phyloP scores from a whole-genome alignment of 495 filamentous ascomycete species.

The Hypoxylon intermedium region DNA sequence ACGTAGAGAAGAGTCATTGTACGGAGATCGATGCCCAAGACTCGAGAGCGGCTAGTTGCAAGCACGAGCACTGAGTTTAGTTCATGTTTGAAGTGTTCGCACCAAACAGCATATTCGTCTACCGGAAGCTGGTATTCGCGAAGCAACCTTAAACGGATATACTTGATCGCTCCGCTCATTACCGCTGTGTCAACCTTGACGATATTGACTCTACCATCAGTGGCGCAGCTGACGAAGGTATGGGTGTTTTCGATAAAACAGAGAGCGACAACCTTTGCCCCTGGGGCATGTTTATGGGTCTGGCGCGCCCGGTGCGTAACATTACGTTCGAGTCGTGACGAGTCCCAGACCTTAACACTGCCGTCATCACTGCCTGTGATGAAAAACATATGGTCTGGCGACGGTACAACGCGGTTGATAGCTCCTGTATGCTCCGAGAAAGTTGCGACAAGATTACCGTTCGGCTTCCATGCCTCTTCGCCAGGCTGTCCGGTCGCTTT shows the following conservation, averaged over 20 bases:
- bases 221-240: constrained; percentile 86
- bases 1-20: constrained; percentile 83
- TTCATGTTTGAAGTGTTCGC: constrained; percentile 88
- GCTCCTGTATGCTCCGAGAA: constrained; percentile 87
- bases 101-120: constrained; percentile 84
- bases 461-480: constrained; percentile 78
- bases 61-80: constrained; percentile 79
- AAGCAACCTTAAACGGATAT: constrained; percentile 76
- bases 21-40: constrained; percentile 86
- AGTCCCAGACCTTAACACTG: constrained; percentile 92
- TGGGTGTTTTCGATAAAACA: constrained; percentile 95
- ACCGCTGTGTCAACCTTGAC: constrained; percentile 81
- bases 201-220: constrained; percentile 88
- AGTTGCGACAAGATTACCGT: constrained; percentile 80
- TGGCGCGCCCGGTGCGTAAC: constrained; percentile 86
- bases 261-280: constrained; percentile 76
- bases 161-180: constrained; percentile 66
- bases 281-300: constrained; percentile 75
- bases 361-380: constrained; percentile 93
- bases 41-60: constrained; percentile 82
- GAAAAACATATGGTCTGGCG: constrained; percentile 95
- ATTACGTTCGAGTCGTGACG: constrained; percentile 85
- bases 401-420: constrained; percentile 80
- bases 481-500: constrained; percentile 55
- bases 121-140: constrained; percentile 80